Evolutionary conservation across 2,329 filamentous ascomycete species (phyloP).

Genomic region (Verticillium alfalfae): DNA sequence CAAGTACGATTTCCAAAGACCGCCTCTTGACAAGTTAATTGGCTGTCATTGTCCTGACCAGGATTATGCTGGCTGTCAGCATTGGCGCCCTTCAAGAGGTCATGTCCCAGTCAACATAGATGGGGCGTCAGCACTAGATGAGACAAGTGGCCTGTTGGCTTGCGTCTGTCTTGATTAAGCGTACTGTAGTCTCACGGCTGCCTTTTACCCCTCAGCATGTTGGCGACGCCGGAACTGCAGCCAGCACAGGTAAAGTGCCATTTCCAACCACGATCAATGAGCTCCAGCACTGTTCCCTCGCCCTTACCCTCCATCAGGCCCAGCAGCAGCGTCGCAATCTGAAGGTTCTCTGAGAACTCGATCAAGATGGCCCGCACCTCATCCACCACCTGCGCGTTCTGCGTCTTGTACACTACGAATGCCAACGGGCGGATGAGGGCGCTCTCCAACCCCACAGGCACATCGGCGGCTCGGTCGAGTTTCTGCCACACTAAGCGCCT

Average conservation of each 20-base stretch:
- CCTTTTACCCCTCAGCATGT: not conserved
- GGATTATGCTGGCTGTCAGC: not conserved
- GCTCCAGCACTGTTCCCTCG: not conserved
- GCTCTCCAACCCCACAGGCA: constrained; percentile 3
- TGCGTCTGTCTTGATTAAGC: too few relatives aligned
- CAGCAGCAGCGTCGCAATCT: constrained; percentile 1
- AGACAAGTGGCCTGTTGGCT: not conserved
- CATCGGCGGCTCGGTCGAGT: not conserved
- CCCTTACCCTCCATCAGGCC: not conserved
- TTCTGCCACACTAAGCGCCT: not conserved
- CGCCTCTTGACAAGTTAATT: not conserved
- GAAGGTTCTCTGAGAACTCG: not conserved
- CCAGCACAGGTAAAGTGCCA: constrained; percentile 3
- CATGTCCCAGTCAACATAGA: not conserved
- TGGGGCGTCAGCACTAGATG: not conserved
- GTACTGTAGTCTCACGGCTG: too few relatives aligned
- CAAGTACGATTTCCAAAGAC: not conserved
- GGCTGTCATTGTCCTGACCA: not conserved
- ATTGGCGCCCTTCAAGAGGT: not conserved
- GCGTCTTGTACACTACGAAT: constrained; percentile 4
- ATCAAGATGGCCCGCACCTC: not conserved
- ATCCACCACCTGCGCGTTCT: not conserved
- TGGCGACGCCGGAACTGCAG: not conserved
- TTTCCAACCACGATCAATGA: constrained; percentile 3
- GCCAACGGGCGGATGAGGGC: constrained; percentile 3